Percentiles rank a stretch among this genome's conserved stretches.
phyloP scores from a whole-genome alignment of 2,329 filamentous ascomycete species.

The Trichothecium sympodiale region DNA sequence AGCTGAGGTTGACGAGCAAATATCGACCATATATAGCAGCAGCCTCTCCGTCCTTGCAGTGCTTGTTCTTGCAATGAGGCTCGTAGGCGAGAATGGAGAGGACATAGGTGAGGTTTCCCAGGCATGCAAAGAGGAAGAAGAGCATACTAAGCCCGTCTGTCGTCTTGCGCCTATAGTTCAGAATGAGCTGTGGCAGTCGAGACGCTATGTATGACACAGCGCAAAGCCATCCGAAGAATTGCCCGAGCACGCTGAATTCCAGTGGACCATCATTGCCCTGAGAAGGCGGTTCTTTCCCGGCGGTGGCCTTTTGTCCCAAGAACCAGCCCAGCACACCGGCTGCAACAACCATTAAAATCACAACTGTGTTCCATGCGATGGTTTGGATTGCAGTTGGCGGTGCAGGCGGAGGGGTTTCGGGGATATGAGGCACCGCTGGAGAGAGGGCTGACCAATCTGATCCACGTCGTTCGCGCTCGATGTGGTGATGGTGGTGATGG shows the following conservation, averaged over 20 bases:
- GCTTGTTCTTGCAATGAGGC: conserved; percentile 45
- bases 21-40: conserved; percentile 62
- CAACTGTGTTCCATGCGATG: conserved; percentile 61
- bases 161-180: conserved; percentile 86
- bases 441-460: conserved; percentile 57
- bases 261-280: conserved; percentile 38
- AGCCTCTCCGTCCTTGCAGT: conserved; percentile 57
- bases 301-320: conserved; percentile 34
- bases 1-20: conserved; percentile 81
- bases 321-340: conserved; percentile 84
- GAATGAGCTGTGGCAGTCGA: conserved; percentile 76
- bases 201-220: conserved; percentile 81
- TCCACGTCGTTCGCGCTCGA: conserved; percentile 32
- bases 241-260: conserved; percentile 65
- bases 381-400: conserved; percentile 43
- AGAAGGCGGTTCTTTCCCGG: conserved; percentile 17
- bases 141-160: conserved; percentile 89
- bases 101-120: conserved; percentile 91
- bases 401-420: conserved; percentile 31
- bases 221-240: conserved; percentile 90
- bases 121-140: conserved; percentile 93
- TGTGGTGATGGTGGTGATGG: too few relatives aligned
- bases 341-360: conserved; percentile 69
- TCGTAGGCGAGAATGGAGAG: conserved; percentile 86
- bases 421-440: conserved; percentile 69